Percentiles rank a stretch among this genome's conserved stretches.
Conservation (phyloP, 148 eudicot genomes). For the Rhododendron henanense region DNA sequence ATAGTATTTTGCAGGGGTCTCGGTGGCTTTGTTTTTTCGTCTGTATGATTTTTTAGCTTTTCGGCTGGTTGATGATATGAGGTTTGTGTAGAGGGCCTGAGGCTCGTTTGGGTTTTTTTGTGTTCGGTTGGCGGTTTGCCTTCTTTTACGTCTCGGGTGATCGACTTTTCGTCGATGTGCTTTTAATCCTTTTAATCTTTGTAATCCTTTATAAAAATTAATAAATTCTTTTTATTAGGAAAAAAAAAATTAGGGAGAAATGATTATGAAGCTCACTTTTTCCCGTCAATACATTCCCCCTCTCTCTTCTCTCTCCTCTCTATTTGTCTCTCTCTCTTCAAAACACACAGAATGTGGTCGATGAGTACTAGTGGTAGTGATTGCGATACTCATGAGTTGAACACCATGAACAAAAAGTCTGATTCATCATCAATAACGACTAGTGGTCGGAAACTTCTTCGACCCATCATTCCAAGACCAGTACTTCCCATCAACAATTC, state of each 20-base stretch:
- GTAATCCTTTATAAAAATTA: too few species aligned
- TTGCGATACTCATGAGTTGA: neutral
- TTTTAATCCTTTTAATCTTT: rapidly evolving
- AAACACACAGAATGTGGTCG: neutral
- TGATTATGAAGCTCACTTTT: neutral
- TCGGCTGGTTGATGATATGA: too few species aligned
- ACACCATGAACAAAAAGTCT: neutral
- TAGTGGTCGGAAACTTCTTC: neutral
- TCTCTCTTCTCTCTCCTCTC: neutral
- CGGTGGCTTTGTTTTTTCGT: too few species aligned
- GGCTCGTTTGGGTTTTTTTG: too few species aligned
- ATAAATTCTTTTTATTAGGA: too few species aligned
- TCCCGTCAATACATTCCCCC: neutral
- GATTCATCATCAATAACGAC: neutral
- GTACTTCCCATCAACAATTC: neutral
- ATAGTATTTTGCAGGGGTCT: too few species aligned
- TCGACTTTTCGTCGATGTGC: too few species aligned
- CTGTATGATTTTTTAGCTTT: too few species aligned
- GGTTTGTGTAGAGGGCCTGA: too few species aligned
- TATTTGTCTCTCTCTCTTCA: neutral
- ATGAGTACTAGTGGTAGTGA: neutral
- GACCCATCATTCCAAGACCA: constrained; percentile 9
- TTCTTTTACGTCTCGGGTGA: too few species aligned
- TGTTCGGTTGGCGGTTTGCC: too few species aligned
- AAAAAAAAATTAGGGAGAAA: neutral